phyloP scores from a whole-genome alignment of 2,329 filamentous ascomycete genomes.

The Pestalotiopsis sp. region DNA sequence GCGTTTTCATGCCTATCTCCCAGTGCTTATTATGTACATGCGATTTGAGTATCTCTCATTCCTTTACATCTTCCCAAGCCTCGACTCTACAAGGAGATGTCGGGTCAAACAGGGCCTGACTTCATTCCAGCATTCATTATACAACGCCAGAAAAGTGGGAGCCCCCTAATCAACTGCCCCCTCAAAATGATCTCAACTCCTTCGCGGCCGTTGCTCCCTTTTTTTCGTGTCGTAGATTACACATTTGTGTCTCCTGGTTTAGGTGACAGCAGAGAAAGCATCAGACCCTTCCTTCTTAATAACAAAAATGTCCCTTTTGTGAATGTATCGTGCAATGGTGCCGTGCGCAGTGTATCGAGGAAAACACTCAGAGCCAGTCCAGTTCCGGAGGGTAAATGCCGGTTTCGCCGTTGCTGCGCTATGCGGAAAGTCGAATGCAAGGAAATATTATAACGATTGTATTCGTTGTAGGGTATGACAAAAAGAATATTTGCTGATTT shows the following conservation, averaged over 20 bases:
- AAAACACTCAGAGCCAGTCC: slow-evolving; percentile 8
- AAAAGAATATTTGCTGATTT: neutral
- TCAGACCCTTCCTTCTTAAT: slow-evolving; percentile 16
- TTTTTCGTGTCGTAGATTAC: slow-evolving; percentile 20
- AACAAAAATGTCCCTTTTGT: neutral
- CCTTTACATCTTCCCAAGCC: neutral
- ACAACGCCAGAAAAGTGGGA: neutral
- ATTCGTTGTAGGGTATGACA: neutral
- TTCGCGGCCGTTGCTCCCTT: slow-evolving; percentile 3
- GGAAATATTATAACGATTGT: slow-evolving; percentile 10
- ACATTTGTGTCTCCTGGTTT: slow-evolving; percentile 21
- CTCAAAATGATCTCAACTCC: slow-evolving; percentile 9
- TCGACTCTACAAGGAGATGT: neutral
- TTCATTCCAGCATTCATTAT: neutral
- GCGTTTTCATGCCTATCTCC: neutral
- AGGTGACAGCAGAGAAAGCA: slow-evolving; percentile 11
- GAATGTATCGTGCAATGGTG: slow-evolving; percentile 5
- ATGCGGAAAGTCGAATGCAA: slow-evolving; percentile 23
- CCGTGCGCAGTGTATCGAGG: neutral
- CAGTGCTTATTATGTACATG: neutral
- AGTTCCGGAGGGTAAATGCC: slow-evolving; percentile 26
- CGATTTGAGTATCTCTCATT: neutral
- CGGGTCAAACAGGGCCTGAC: neutral
- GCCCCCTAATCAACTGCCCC: neutral
- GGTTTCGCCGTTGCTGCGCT: slow-evolving; percentile 27